These are phyloP conservation scores for Bondarzewia mesenterica DNA, from an alignment of 1,284 basidiomycete genomes.

Conservation along the genomic window DNA sequence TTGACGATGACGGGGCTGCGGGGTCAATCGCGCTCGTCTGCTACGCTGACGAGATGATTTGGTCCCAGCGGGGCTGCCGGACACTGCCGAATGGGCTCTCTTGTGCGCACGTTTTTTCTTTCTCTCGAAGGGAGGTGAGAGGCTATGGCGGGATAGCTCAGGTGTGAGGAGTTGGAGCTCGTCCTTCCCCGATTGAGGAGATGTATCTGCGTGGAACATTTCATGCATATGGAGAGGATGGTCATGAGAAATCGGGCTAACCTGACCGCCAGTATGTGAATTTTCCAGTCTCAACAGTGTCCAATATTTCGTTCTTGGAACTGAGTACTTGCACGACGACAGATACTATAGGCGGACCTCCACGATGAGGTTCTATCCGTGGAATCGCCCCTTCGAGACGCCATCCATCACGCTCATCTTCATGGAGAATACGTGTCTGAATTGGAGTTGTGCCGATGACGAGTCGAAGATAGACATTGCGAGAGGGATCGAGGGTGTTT, in stretches of 20 bases:
- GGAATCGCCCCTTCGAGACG: constrained; percentile 53
- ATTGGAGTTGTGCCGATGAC: constrained; percentile 57
- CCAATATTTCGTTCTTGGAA: constrained; percentile 42
- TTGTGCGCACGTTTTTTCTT: too few relatives aligned
- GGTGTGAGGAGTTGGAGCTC: too few relatives aligned
- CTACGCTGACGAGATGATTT: too few relatives aligned
- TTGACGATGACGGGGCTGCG: neutral
- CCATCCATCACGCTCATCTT: constrained; percentile 40
- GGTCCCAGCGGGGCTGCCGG: neutral
- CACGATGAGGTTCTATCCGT: too few relatives aligned
- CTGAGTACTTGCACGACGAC: constrained; percentile 59
- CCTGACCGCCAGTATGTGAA: constrained; percentile 56
- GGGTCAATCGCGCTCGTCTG: too few relatives aligned
- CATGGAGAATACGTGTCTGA: constrained; percentile 45
- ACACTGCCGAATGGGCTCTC: too few relatives aligned
- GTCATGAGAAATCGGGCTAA: too few relatives aligned
- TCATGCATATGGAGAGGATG: too few relatives aligned
- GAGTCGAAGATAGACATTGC: constrained; percentile 54
- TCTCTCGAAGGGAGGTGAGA: too few relatives aligned
- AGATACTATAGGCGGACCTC: constrained; percentile 35
- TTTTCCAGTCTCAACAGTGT: constrained; percentile 60
- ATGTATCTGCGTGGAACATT: too few relatives aligned
- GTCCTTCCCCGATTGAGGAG: too few relatives aligned
- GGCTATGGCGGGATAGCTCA: too few relatives aligned
- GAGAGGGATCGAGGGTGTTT: constrained; percentile 29